These are phyloP conservation scores for Bathelium albidoporum DNA, from an alignment of 495 filamentous ascomycete species.

Conservation along the genomic window DNA sequence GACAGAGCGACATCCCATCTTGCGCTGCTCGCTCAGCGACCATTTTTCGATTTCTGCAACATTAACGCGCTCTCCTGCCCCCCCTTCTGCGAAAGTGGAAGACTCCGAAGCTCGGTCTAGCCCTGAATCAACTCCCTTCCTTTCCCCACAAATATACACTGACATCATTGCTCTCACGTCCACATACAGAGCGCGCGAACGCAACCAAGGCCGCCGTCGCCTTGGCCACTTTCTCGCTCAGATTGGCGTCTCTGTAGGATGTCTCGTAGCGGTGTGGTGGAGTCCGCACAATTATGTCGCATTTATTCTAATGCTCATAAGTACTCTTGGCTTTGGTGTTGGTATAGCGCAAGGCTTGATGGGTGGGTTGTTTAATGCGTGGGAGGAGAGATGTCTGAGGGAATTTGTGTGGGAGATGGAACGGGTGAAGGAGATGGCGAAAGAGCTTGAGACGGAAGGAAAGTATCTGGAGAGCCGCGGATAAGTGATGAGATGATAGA, in stretches of 20 bases:
- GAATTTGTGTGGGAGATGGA: slow-evolving; percentile 93
- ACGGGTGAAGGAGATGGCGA: slow-evolving; percentile 46
- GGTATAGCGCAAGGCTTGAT: slow-evolving; percentile 78
- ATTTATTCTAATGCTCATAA: slow-evolving; percentile 71
- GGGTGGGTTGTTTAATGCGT: slow-evolving; percentile 72
- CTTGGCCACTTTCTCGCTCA: slow-evolving; percentile 61
- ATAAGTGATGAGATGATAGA: too few relatives aligned
- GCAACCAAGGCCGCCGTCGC: slow-evolving; percentile 56
- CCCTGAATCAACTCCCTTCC: not conserved
- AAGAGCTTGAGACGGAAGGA: not conserved
- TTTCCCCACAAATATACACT: slow-evolving; percentile 54
- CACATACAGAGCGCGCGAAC: slow-evolving; percentile 57
- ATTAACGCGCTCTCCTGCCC: slow-evolving; percentile 35
- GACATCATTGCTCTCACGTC: slow-evolving; percentile 58
- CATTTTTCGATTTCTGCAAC: slow-evolving; percentile 80
- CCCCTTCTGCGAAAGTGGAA: not conserved
- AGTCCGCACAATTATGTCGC: slow-evolving; percentile 59
- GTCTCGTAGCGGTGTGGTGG: slow-evolving; percentile 79
- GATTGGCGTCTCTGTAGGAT: slow-evolving; percentile 54
- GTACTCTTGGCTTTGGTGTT: slow-evolving; percentile 61
- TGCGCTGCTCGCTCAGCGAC: slow-evolving; percentile 79
- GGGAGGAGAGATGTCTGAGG: slow-evolving; percentile 71
- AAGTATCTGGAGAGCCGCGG: not conserved
- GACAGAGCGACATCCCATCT: slow-evolving; percentile 68
- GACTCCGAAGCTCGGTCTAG: slow-evolving; percentile 7